Percentiles rank a stretch among this genome's conserved stretches.
Conservation (phyloP, 108 stramenopile genomes). For the Chaetoceros muelleri region DNA sequence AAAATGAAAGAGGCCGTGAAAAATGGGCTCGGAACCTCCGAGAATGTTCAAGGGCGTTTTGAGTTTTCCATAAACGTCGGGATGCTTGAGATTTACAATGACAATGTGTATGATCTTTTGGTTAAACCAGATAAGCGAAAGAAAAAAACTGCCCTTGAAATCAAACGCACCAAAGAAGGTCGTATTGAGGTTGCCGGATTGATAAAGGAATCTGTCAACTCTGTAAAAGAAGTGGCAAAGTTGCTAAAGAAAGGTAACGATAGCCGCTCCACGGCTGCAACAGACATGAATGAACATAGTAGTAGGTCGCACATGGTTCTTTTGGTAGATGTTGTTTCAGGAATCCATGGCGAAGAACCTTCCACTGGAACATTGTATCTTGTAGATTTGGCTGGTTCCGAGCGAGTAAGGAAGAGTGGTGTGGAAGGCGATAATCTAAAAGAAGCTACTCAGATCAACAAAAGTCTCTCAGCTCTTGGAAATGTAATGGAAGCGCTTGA, state of each 20-base stretch:
- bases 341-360: conserved; percentile 44
- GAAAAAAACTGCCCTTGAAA: conserved; percentile 63
- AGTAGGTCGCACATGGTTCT: conserved; percentile 95
- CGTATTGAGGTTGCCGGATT: conserved; percentile 92
- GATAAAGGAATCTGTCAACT: conserved; percentile 68
- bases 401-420: conserved; percentile 95
- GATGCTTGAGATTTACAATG: conserved; percentile 88
- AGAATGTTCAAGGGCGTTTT: conserved; percentile 27
- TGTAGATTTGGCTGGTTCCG: conserved; percentile 98
- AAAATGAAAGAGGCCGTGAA: background rate
- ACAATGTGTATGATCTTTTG: conserved; percentile 81
- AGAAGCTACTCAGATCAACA: conserved; percentile 98
- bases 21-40: conserved; percentile 14
- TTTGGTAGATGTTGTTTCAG: conserved; percentile 74
- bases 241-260: conserved; percentile 75
- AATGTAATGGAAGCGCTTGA: conserved; percentile 97
- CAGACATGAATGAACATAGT: conserved; percentile 95
- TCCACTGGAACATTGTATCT: conserved; percentile 85
- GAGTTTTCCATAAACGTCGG: conserved; percentile 44
- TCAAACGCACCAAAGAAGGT: conserved; percentile 59
- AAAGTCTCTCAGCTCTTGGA: conserved; percentile 92
- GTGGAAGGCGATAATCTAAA: conserved; percentile 83
- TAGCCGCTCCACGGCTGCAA: conserved; percentile 89
- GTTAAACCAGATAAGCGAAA: conserved; percentile 34
- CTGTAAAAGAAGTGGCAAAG: conserved; percentile 71